phyloP scores from a whole-genome alignment of 2,329 filamentous ascomycete genomes.

The Pyrenochaeta sp. region DNA sequence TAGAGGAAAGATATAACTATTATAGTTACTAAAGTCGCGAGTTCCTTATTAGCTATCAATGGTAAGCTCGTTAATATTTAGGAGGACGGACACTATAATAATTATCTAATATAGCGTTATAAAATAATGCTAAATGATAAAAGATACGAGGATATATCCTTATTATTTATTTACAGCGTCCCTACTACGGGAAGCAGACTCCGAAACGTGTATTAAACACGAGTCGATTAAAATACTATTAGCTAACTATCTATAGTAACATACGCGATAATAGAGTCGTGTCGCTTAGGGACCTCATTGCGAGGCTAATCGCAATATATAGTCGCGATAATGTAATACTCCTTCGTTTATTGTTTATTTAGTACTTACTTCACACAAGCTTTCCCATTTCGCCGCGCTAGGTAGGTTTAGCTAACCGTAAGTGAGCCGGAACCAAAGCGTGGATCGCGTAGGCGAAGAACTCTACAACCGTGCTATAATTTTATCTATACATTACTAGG shows the following conservation, averaged over 20 bases:
- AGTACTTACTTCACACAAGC: too few relatives aligned
- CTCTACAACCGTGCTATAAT: too few relatives aligned
- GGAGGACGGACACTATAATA: constrained; percentile 1
- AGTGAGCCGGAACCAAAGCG: too few relatives aligned
- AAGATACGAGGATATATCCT: background rate
- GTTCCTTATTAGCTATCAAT: constrained; percentile 8
- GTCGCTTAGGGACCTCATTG: background rate
- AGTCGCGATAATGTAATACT: too few relatives aligned
- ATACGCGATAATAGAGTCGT: background rate
- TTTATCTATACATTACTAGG: too few relatives aligned
- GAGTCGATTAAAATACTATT: background rate
- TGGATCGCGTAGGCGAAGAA: too few relatives aligned
- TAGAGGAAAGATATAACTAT: constrained; percentile 8
- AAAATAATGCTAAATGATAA: background rate
- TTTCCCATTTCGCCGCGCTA: too few relatives aligned
- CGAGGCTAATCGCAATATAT: background rate
- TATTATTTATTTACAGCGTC: background rate
- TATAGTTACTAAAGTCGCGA: constrained; percentile 1
- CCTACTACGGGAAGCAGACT: background rate
- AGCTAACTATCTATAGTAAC: background rate
- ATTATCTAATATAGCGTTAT: background rate
- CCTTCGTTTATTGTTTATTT: too few relatives aligned
- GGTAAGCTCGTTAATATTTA: constrained; percentile 1
- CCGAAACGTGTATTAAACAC: background rate
- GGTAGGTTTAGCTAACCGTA: too few relatives aligned